Evolutionary conservation across 176 grass and related monocot genomes (phyloP).

Genomic region (Oryza australiensis): DNA sequence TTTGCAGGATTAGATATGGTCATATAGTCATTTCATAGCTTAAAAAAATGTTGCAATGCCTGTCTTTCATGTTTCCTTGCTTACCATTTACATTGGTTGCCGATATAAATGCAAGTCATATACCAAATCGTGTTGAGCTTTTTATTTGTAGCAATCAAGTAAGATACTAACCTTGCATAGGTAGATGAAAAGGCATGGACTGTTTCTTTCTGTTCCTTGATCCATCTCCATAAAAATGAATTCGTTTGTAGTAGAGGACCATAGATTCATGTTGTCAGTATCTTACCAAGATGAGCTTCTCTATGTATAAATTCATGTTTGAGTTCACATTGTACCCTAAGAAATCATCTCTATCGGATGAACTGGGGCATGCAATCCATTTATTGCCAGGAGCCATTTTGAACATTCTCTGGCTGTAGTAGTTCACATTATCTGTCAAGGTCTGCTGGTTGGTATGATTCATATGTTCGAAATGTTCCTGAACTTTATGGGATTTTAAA

Average conservation of each 20-base stretch:
- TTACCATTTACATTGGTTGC: neutral
- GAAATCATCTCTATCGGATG: neutral
- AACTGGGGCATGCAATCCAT: neutral
- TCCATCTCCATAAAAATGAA: neutral
- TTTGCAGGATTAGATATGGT: constrained; percentile 6
- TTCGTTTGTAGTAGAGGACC: neutral
- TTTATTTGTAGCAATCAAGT: constrained; percentile 12
- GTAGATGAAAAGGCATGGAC: constrained; percentile 2
- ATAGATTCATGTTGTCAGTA: constrained; percentile 18
- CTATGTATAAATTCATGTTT: neutral
- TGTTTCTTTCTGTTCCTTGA: constrained; percentile 19
- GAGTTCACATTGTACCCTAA: neutral
- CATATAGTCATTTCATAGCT: neutral
- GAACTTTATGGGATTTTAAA: too few species aligned
- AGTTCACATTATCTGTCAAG: neutral
- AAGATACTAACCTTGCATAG: neutral
- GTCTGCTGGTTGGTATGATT: neutral
- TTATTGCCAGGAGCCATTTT: constrained; percentile 2
- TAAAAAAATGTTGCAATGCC: constrained; percentile 12
- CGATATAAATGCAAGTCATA: neutral
- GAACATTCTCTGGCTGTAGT: neutral
- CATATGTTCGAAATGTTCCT: constrained; percentile 6
- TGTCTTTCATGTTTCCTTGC: constrained; percentile 11
- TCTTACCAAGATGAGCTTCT: constrained; percentile 31
- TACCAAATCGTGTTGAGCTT: neutral